Conservation (phyloP, 495 filamentous ascomycete genomes). For the Aspergillus steynii region DNA sequence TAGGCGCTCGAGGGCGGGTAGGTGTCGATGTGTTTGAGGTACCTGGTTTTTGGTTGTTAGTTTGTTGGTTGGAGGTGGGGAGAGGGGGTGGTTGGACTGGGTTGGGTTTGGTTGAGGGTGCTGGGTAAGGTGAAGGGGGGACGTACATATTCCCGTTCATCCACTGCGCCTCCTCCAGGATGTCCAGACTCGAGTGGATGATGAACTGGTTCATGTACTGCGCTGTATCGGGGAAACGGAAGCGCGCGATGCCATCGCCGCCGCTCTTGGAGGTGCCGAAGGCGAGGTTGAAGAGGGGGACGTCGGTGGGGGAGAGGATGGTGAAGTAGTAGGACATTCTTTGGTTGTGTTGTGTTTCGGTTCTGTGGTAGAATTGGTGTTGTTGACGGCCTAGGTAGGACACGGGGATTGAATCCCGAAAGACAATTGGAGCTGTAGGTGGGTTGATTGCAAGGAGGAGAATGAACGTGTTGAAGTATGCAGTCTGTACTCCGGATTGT, state of each 20-base stretch:
- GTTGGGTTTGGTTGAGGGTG: background rate
- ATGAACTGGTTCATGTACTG: constrained; percentile 97
- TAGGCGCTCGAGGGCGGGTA: constrained; percentile 78
- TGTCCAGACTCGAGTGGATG: constrained; percentile 86
- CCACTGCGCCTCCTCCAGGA: constrained; percentile 96
- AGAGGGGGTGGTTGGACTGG: background rate
- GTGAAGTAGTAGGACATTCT: constrained; percentile 95
- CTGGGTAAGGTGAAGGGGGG: background rate
- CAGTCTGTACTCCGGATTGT: background rate
- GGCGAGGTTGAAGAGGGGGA: constrained; percentile 91
- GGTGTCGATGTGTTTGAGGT: constrained; percentile 91
- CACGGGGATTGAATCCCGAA: too few species aligned
- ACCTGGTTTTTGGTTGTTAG: constrained; percentile 51
- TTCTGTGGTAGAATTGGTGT: background rate
- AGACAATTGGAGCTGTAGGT: too few species aligned
- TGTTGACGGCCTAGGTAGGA: too few species aligned
- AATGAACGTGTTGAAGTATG: background rate
- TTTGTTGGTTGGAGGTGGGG: background rate
- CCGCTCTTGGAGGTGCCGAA: constrained; percentile 94
- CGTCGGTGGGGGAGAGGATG: constrained; percentile 90
- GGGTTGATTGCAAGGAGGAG: too few species aligned
- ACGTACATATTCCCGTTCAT: constrained; percentile 71
- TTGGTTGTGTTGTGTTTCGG: background rate
- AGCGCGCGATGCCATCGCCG: constrained; percentile 83
- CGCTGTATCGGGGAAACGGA: constrained; percentile 76